These are phyloP conservation scores for Avena sativa DNA, from an alignment of 176 grass and related monocot genomes.

Conservation along the genomic window DNA sequence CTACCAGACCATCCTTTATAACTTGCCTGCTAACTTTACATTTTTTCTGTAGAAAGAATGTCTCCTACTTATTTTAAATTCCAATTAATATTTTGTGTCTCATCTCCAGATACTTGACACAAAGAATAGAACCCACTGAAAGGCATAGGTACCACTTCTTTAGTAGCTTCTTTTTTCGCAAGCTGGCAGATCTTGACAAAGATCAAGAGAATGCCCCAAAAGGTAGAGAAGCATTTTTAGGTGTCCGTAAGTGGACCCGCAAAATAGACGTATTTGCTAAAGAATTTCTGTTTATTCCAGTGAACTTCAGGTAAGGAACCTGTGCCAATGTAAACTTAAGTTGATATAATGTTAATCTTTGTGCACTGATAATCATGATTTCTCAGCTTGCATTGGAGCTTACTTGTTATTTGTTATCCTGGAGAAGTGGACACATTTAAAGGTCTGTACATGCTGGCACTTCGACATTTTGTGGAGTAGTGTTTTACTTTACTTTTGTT, in stretches of 20 bases:
- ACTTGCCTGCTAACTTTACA: slow-evolving; percentile 22
- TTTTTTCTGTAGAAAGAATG: slow-evolving; percentile 31
- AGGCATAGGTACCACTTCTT: slow-evolving; percentile 84
- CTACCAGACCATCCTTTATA: not conserved
- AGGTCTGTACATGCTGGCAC: slow-evolving; percentile 59
- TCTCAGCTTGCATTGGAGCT: slow-evolving; percentile 94
- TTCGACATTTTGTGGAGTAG: slow-evolving; percentile 28
- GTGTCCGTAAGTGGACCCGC: slow-evolving; percentile 94
- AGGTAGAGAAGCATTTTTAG: slow-evolving; percentile 89
- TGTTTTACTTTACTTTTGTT: slow-evolving; percentile 37
- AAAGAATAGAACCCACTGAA: slow-evolving; percentile 58
- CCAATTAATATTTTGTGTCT: slow-evolving; percentile 40
- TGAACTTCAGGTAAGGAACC: slow-evolving; percentile 93
- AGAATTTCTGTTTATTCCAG: slow-evolving; percentile 97
- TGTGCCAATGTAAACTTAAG: not conserved
- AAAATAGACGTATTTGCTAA: slow-evolving; percentile 98
- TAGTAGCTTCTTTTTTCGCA: slow-evolving; percentile 99
- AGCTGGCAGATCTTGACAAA: slow-evolving; percentile 98
- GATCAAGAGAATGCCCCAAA: slow-evolving; percentile 75
- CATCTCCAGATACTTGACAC: slow-evolving; percentile 78
- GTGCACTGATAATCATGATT: slow-evolving; percentile 41
- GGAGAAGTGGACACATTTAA: slow-evolving; percentile 62
- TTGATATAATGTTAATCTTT: slow-evolving; percentile 27
- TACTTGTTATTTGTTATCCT: slow-evolving; percentile 97
- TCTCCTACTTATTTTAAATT: slow-evolving; percentile 33